Evolutionary conservation across 306 rosid species (phyloP), one percentile per base, ranked within the genome.

Genomic region (Sphenostylis stenocarpa): DNA sequence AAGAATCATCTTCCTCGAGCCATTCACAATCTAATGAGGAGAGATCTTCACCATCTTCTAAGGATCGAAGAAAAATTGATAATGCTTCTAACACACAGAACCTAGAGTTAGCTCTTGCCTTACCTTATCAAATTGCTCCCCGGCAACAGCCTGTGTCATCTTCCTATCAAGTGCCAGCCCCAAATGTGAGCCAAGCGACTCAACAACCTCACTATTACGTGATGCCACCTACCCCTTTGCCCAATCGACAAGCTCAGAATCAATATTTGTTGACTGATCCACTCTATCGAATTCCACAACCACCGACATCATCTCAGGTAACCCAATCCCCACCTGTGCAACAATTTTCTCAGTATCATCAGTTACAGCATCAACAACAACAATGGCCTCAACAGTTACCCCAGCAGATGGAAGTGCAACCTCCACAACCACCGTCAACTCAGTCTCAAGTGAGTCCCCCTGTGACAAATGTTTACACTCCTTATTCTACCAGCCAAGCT

Each of bases 81-180:
- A 83, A 83, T 73, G 51, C 83, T 33, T 64, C 92, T 28, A 96
- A 87, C 7, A 48, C 87, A 3, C 84, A 77, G 21, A 91, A 89
- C 88, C 95, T 86, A 78, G 93, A 95, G 72, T 77, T 92, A 74
- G 93, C 96, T 71, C 94, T 95, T 56, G 93, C 91, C 61, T 81
- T 90, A 39, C 91, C 93, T 1, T 91, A 87, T 80, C 97, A 90
- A 79, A 85, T 94, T 52, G 83, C 79, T 8, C 88, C 87, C 1
- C 89, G 76, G 55, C 96, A 83, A 33, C 92, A 60, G 72, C 83
- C 84, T 13, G 76, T 83, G 67, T 75, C 87, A 65, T 84, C 85
- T 34, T 79, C 81, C 33, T 53, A 84, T 17, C 93, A 86, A 79
- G 82, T 84, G 9, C 87, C 88, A 20, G 62, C 90, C 1, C 90